A percentile compares a stretch with the other conserved stretches of the same genome.
Conservation (phyloP, 306 rosid species). For the Luffa aegyptiaca region DNA sequence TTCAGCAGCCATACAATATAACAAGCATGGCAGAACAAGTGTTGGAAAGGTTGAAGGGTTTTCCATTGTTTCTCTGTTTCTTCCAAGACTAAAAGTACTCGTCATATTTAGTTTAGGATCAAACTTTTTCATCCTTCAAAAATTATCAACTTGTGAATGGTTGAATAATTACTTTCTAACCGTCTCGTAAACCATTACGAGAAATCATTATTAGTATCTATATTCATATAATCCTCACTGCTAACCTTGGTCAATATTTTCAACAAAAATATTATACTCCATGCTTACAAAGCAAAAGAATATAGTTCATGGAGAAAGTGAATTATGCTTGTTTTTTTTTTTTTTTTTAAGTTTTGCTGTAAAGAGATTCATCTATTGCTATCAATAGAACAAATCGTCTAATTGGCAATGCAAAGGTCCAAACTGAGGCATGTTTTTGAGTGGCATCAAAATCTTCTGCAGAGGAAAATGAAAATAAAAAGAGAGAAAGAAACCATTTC, state of each 20-base stretch:
- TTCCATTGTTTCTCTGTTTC: background rate
- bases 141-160: background rate
- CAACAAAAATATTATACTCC: background rate
- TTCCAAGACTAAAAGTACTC: background rate
- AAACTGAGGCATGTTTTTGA: background rate
- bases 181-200: background rate
- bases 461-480: background rate
- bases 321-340: background rate
- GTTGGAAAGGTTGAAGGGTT: background rate
- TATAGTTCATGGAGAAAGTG: background rate
- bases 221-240: background rate
- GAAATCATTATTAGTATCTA: background rate
- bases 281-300: background rate
- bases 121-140: background rate
- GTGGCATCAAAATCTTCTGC: background rate
- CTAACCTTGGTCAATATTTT: background rate
- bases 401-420: background rate
- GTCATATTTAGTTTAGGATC: background rate
- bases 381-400: background rate
- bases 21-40: background rate
- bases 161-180: background rate
- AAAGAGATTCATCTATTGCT: background rate
- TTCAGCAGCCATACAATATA: background rate
- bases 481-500: background rate
- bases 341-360: background rate